Percentiles rank a stretch among this genome's conserved stretches.
Evolutionary conservation across 805 yeast species (phyloP).

Genomic region (Lipomyces chichibuensis): DNA sequence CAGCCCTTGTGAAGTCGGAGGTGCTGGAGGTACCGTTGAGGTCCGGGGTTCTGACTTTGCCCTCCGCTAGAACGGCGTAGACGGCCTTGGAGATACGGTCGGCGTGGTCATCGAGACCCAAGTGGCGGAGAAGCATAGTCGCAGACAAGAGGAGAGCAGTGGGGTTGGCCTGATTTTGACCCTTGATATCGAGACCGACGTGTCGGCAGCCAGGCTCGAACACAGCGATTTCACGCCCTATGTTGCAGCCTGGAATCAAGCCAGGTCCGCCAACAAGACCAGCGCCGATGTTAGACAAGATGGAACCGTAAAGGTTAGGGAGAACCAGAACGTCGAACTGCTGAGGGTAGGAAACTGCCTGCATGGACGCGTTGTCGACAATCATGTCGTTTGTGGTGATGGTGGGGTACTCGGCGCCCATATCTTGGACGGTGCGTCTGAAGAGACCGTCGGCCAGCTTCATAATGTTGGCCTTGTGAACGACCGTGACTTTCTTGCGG

Average conservation of each 20-base stretch:
- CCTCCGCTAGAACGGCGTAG: conserved; percentile 86
- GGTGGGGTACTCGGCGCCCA: conserved; percentile 82
- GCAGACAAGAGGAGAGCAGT: conserved; percentile 95
- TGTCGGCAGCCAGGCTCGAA: conserved; percentile 98
- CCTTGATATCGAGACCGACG: conserved; percentile 95
- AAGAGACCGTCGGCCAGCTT: conserved; percentile 97
- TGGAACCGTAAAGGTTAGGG: conserved; percentile 97
- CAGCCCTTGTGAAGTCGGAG: conserved; percentile 91
- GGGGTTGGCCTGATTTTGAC: conserved; percentile 95
- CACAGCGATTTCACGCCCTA: conserved; percentile 95
- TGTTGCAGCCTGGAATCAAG: conserved; percentile 96
- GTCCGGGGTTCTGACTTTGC: conserved; percentile 81
- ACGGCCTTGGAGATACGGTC: conserved; percentile 88
- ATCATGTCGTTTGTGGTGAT: conserved; percentile 87
- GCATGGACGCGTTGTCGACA: conserved; percentile 99
- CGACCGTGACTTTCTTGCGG: conserved; percentile 92
- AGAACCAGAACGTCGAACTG: conserved; percentile 98
- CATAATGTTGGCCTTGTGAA: conserved; percentile 99
- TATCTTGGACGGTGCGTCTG: conserved; percentile 87
- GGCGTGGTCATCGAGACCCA: conserved; percentile 83
- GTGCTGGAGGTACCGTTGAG: conserved; percentile 90
- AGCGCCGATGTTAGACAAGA: conserved; percentile 96
- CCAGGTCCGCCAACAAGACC: conserved; percentile 98
- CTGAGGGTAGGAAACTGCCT: conserved; percentile 97
- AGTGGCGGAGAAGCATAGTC: conserved; percentile 89